These are phyloP conservation scores for Chromera velia DNA, from an alignment of 73 alveolate genomes.

Conservation along the genomic window DNA sequence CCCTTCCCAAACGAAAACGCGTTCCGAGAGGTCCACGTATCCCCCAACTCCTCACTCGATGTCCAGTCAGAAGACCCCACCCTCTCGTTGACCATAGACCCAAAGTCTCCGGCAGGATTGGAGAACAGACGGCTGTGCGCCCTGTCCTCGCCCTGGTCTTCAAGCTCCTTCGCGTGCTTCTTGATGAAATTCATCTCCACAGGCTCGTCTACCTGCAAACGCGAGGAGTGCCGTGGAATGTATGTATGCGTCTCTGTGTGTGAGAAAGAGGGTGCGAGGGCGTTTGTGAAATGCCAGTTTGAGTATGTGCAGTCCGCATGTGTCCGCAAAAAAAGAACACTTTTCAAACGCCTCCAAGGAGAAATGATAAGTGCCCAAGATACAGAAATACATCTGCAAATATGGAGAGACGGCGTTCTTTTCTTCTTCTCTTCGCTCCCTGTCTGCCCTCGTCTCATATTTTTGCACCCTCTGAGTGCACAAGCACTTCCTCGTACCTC, in stretches of 20 bases:
- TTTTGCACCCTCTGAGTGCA: no score
- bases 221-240: not conserved
- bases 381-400: no score
- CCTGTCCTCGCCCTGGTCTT: not conserved
- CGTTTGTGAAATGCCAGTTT: no score
- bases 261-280: no score
- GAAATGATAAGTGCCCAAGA: no score
- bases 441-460: no score
- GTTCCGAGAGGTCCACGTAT: constrained; percentile 41
- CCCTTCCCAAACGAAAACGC: constrained; percentile 36
- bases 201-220: constrained; percentile 7
- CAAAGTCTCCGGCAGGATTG: constrained; percentile 46
- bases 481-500: no score
- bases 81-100: constrained; percentile 22
- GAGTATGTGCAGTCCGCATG: no score
- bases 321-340: no score
- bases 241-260: not conserved
- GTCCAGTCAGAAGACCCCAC: not conserved
- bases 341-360: no score
- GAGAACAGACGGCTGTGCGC: constrained; percentile 20
- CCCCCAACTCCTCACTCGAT: constrained; percentile 23
- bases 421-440: no score
- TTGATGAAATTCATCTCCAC: constrained; percentile 24
- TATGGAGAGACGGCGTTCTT: no score
- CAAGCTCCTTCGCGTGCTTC: constrained; percentile 32